Percentiles rank a stretch among this genome's conserved stretches.
Evolutionary conservation across 1,139 yeast genomes (phyloP).

Genomic region (Protomyces inundatus): DNA sequence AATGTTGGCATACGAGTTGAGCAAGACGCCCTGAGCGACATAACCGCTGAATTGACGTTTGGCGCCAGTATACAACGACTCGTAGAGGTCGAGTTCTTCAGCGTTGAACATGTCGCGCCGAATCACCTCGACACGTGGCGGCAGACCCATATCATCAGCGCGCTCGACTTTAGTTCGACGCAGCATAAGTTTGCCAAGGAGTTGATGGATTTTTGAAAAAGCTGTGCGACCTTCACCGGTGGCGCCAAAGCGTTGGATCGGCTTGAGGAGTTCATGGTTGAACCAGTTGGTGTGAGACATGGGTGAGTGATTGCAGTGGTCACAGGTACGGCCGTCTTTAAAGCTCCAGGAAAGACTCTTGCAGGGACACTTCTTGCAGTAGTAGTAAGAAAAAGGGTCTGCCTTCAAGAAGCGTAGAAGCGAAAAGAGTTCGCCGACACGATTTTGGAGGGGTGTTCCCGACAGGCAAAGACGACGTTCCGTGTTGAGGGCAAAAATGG

Average conservation of each 20-base stretch:
- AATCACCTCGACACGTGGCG: slow-evolving; percentile 87
- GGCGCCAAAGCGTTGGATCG: slow-evolving; percentile 79
- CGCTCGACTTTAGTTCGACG: slow-evolving; percentile 92
- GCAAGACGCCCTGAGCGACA: slow-evolving; percentile 91
- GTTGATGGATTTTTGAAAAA: slow-evolving; percentile 65
- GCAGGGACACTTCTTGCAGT: slow-evolving; percentile 88
- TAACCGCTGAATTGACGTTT: slow-evolving; percentile 75
- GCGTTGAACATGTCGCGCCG: slow-evolving; percentile 82
- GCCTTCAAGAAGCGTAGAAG: slow-evolving; percentile 75
- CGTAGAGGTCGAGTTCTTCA: slow-evolving; percentile 88
- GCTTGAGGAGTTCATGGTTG: slow-evolving; percentile 89
- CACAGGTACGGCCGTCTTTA: slow-evolving; percentile 76
- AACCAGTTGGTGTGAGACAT: slow-evolving; percentile 94
- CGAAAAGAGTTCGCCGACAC: slow-evolving; percentile 94
- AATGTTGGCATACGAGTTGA: slow-evolving; percentile 92
- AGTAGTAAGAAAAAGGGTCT: slow-evolving; percentile 80
- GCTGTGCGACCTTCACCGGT: slow-evolving; percentile 54
- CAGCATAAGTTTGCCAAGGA: slow-evolving; percentile 75
- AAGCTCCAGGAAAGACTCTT: slow-evolving; percentile 75
- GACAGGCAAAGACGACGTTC: slow-evolving; percentile 82
- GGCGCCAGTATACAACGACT: slow-evolving; percentile 79
- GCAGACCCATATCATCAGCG: slow-evolving; percentile 94
- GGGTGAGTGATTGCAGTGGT: slow-evolving; percentile 78
- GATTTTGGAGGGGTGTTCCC: slow-evolving; percentile 93
- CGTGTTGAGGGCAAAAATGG: slow-evolving; percentile 69